Conservation (phyloP, 1,139 yeast species). For the Debaryomycetaceae sp. region DNA sequence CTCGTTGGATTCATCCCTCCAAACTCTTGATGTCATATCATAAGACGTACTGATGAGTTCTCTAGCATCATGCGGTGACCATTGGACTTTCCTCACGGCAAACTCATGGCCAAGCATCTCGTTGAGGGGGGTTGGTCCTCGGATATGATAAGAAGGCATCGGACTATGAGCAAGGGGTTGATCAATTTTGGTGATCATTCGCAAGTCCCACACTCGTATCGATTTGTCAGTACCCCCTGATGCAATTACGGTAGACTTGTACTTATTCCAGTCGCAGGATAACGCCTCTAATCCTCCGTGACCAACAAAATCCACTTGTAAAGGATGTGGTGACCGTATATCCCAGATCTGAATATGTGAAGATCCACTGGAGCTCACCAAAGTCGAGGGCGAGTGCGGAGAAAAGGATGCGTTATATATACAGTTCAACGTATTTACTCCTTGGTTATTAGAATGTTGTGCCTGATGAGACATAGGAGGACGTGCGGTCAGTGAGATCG, state of each 20-base stretch:
- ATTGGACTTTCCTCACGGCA: conserved; percentile 75
- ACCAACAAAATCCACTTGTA: conserved; percentile 60
- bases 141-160: conserved; percentile 41
- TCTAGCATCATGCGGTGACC: conserved; percentile 87
- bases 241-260: conserved; percentile 72
- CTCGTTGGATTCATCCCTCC: conserved; percentile 70
- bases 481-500: conserved; percentile 19
- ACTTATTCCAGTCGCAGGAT: conserved; percentile 87
- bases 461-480: conserved; percentile 34
- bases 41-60: conserved; percentile 75
- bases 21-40: conserved; percentile 87
- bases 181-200: conserved; percentile 55
- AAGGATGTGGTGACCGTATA: conserved; percentile 60
- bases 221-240: conserved; percentile 88
- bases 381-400: conserved; percentile 73
- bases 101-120: conserved; percentile 85
- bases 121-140: conserved; percentile 69
- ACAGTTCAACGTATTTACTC: conserved; percentile 43
- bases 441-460: conserved; percentile 23
- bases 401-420: conserved; percentile 80
- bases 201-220: conserved; percentile 81
- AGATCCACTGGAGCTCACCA: conserved; percentile 77
- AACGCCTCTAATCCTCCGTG: conserved; percentile 82
- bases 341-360: conserved; percentile 84
- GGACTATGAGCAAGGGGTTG: conserved; percentile 32